Percentiles rank a stretch among this genome's conserved stretches.
Evolutionary conservation across 2,329 filamentous ascomycete genomes (phyloP).

Genomic region (Xylariaceae sp.): DNA sequence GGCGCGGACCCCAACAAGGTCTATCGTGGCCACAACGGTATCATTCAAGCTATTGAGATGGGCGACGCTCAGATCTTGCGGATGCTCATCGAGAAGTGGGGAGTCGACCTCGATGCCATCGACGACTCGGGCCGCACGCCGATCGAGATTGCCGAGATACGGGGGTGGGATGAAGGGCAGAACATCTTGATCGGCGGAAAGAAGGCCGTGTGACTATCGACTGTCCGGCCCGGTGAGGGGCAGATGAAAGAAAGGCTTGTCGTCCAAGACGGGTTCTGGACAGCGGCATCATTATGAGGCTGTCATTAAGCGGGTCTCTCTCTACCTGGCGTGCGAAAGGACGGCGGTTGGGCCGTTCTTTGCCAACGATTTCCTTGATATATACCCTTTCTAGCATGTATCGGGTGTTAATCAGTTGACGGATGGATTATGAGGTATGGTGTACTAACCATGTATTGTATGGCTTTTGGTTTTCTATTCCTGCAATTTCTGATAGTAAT

Average conservation of each 20-base stretch:
- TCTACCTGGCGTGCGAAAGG: too few relatives aligned
- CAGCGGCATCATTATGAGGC: too few relatives aligned
- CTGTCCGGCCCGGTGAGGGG: not conserved
- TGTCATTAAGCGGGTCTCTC: too few relatives aligned
- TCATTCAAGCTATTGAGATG: constrained; percentile 63
- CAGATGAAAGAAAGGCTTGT: constrained; percentile 11
- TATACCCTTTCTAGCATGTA: too few relatives aligned
- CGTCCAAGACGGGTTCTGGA: constrained; percentile 14
- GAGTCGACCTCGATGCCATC: constrained; percentile 47
- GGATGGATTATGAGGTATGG: too few relatives aligned
- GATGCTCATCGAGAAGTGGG: constrained; percentile 46
- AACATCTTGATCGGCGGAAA: constrained; percentile 38
- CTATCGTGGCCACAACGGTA: constrained; percentile 62
- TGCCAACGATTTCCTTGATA: too few relatives aligned
- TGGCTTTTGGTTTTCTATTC: too few relatives aligned
- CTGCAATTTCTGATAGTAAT: too few relatives aligned
- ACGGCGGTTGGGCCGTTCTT: too few relatives aligned
- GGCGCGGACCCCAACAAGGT: constrained; percentile 66
- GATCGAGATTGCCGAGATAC: constrained; percentile 53
- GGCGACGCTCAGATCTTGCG: constrained; percentile 53
- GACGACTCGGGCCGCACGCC: constrained; percentile 54
- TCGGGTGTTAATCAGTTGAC: too few relatives aligned
- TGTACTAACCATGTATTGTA: too few relatives aligned
- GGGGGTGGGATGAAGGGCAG: constrained; percentile 56
- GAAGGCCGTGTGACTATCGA: constrained; percentile 19